A percentile compares a stretch with the other conserved stretches of the same genome.
Conservation (phyloP, 129 eudicot genomes). For the Chrysanthemum seticuspe region DNA sequence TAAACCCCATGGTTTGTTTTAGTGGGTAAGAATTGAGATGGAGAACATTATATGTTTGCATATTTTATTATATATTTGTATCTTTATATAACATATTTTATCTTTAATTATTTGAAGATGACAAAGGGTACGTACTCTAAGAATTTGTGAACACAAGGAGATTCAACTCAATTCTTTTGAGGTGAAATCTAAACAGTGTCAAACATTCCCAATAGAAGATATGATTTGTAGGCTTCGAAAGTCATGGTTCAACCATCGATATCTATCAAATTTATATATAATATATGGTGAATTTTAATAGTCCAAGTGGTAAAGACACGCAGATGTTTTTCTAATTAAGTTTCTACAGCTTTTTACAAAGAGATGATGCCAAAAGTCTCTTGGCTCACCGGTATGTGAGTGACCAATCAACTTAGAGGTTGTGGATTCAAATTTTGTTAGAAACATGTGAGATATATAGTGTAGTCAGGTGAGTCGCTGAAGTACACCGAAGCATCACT, state of each 20-base stretch:
- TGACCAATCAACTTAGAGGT: not conserved
- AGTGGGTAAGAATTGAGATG: too few relatives aligned
- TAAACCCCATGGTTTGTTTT: too few relatives aligned
- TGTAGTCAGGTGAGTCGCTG: too few relatives aligned
- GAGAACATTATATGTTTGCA: not conserved
- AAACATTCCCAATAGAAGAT: slow-evolving; percentile 31
- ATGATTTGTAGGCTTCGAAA: slow-evolving; percentile 5
- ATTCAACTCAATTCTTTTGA: slow-evolving; percentile 32
- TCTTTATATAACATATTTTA: not conserved
- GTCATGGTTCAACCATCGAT: slow-evolving; percentile 22
- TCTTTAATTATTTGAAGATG: not conserved
- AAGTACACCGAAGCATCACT: too few relatives aligned
- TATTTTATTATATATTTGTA: too few relatives aligned
- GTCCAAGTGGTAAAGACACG: too few relatives aligned
- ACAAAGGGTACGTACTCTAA: slow-evolving; percentile 3
- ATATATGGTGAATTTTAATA: too few relatives aligned
- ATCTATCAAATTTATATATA: slow-evolving; percentile 13
- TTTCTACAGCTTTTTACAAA: too few relatives aligned
- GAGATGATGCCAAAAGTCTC: too few relatives aligned
- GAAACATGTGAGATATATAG: too few relatives aligned
- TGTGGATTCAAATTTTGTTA: too few relatives aligned
- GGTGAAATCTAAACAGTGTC: slow-evolving; percentile 29
- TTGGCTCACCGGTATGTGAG: not conserved
- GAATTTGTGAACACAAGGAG: slow-evolving; percentile 32
- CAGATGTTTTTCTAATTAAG: too few relatives aligned